A percentile compares a stretch with the other conserved stretches of the same genome.
phyloP scores from a whole-genome alignment of 345 rosid species.

The Abelmoschus esculentus region DNA sequence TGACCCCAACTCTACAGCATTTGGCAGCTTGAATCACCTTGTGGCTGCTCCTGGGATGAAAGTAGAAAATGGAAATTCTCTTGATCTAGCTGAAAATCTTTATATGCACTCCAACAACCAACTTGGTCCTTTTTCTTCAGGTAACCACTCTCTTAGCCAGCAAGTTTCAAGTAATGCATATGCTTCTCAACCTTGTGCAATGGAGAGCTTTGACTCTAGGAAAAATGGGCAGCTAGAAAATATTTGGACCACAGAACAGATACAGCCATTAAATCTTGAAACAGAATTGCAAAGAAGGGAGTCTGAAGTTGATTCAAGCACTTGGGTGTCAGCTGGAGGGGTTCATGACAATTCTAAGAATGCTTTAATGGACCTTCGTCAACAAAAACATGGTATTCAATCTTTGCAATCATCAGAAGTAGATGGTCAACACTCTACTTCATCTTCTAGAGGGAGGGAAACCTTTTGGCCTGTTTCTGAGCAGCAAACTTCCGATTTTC shows the following conservation, averaged over 20 bases:
- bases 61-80: slow-evolving; percentile 22
- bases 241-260: slow-evolving; percentile 23
- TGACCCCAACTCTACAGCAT: slow-evolving; percentile 20
- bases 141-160: slow-evolving; percentile 8
- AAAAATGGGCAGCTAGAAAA: slow-evolving; percentile 21
- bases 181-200: slow-evolving; percentile 21
- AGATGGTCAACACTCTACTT: slow-evolving; percentile 14
- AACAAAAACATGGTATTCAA: slow-evolving; percentile 27
- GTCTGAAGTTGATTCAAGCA: slow-evolving; percentile 19
- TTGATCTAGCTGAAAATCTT: slow-evolving; percentile 16
- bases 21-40: slow-evolving; percentile 20
- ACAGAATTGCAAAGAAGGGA: slow-evolving; percentile 19
- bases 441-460: slow-evolving; percentile 14
- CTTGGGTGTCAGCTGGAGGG: slow-evolving; percentile 19
- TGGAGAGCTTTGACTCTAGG: slow-evolving; percentile 7
- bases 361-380: slow-evolving; percentile 28
- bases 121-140: slow-evolving; percentile 21
- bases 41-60: slow-evolving; percentile 17
- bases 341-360: slow-evolving; percentile 29
- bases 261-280: slow-evolving; percentile 21
- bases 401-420: slow-evolving; percentile 18
- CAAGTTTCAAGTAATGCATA: slow-evolving; percentile 18
- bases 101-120: slow-evolving; percentile 18
- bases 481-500: slow-evolving; percentile 15
- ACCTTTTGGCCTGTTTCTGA: slow-evolving; percentile 18